A percentile compares a stretch with the other conserved stretches of the same genome.
Conservation (phyloP, 2,329 filamentous ascomycete species). For the Alternaria infectoria region DNA sequence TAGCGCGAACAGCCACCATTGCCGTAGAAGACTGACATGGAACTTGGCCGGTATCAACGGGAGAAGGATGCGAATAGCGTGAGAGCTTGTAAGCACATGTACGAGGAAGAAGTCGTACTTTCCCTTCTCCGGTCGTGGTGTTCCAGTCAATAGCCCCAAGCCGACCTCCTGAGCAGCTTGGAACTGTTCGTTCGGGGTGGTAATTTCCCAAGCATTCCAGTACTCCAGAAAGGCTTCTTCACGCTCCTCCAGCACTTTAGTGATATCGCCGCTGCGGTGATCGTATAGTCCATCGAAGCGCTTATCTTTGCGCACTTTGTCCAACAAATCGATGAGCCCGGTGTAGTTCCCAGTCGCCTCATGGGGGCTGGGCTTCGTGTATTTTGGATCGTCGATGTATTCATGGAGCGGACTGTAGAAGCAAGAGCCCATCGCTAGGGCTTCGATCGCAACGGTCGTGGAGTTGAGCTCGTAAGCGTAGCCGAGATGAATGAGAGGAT, state of each 20-base stretch:
- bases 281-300: slow-evolving; percentile 72
- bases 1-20: slow-evolving; percentile 89
- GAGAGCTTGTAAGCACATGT: slow-evolving; percentile 78
- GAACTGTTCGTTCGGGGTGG: slow-evolving; percentile 75
- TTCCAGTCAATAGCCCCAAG: slow-evolving; percentile 65
- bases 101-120: slow-evolving; percentile 84
- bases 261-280: slow-evolving; percentile 68
- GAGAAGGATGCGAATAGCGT: slow-evolving; percentile 85
- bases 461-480: slow-evolving; percentile 90
- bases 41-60: slow-evolving; percentile 75
- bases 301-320: slow-evolving; percentile 71
- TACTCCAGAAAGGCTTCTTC: slow-evolving; percentile 79
- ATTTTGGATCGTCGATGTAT: slow-evolving; percentile 73
- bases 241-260: slow-evolving; percentile 70
- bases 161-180: slow-evolving; percentile 68
- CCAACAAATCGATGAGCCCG: slow-evolving; percentile 73
- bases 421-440: slow-evolving; percentile 71
- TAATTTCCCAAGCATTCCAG: slow-evolving; percentile 84
- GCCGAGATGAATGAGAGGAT: slow-evolving; percentile 93
- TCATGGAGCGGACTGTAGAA: slow-evolving; percentile 65
- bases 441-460: slow-evolving; percentile 87
- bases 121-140: slow-evolving; percentile 39
- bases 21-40: slow-evolving; percentile 75
- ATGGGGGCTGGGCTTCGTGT: slow-evolving; percentile 69
- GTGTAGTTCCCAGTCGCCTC: slow-evolving; percentile 49